Base-by-base conservation (phyloP, 495 filamentous ascomycete species). In the Staphylotrichum longicolle region DNA sequence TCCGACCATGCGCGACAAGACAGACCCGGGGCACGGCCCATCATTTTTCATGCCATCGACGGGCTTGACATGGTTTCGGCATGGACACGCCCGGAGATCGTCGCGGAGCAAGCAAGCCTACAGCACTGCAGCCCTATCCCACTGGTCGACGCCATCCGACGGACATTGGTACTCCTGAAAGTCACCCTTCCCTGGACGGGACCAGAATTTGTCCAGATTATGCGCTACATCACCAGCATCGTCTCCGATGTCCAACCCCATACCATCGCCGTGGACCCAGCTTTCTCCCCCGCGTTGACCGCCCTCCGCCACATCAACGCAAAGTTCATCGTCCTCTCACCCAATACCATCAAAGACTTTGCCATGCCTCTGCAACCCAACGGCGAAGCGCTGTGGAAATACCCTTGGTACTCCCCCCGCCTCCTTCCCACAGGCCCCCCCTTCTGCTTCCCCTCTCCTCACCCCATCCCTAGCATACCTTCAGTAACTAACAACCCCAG, bases 201-300 rank as follows among this genome's bases (percentile, higher is more conserved):
- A 2, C 68, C 72, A 0, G 81, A 83, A 54, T 84, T 83, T 60
- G 72, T 79, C 0, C 65, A 72, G n/a, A 76, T 80, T 12, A 80
- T 79, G 53, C 61, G 71, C 51, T 75, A 74, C 49, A 76, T 77
- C 46, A 34, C 80, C 5, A 74, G 75, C 30, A 79, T 83, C 20
- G 63, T 84, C 39, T 57, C 71, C 3, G 58, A 72, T 0, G 62
- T 80, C 0, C 58, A 74, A 15, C 79, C 83, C 4, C 65, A 71
- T 11, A 61, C 83, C 12, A 71, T 81, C 8, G 78, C 80, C 8
- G 72, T 79, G 46, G 80, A 85, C 60, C 79, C 80, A 5, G 74
- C 80, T 12, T 77, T 85, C 40, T 72, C 77, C 12, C 77, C 80
- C 20, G 82, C 76, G 0, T 60, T 80, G 11, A 82, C 83, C 54